Evolutionary conservation across 176 grass and related monocot genomes (phyloP).

Genomic region (Eragrostis curvula): DNA sequence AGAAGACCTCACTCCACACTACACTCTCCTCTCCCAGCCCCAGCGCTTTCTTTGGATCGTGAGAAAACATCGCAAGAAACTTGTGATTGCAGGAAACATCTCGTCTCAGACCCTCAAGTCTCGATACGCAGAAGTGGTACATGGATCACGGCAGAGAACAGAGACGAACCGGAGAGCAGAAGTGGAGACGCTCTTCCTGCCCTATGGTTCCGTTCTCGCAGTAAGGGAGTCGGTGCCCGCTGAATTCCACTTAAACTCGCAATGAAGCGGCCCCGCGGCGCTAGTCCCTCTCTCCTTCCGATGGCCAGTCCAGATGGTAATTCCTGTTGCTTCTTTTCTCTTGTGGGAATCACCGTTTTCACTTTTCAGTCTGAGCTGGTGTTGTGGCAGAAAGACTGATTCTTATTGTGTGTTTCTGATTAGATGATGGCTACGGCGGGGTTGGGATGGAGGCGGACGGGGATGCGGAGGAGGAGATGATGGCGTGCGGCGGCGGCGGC

Average conservation of each 20-base stretch:
- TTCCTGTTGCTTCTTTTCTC: background rate
- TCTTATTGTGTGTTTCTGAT: background rate
- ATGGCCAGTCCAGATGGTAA: slow-evolving; percentile 39
- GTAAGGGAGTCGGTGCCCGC: background rate
- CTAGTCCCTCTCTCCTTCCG: slow-evolving; percentile 26
- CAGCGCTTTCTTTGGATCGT: slow-evolving; percentile 40
- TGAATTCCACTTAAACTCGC: slow-evolving; percentile 15
- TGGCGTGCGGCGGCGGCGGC: slow-evolving; percentile 42
- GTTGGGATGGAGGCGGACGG: slow-evolving; percentile 47
- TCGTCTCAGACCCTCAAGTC: background rate
- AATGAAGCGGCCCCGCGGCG: slow-evolving; percentile 52
- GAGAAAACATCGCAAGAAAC: slow-evolving; percentile 15
- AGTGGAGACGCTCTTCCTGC: slow-evolving; percentile 24
- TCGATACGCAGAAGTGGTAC: background rate
- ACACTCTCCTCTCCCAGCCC: background rate
- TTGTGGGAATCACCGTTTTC: background rate
- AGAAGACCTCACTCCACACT: slow-evolving; percentile 39
- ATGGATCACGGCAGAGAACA: slow-evolving; percentile 38
- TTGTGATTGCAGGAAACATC: slow-evolving; percentile 17
- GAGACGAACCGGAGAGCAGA: slow-evolving; percentile 8
- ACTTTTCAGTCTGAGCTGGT: background rate
- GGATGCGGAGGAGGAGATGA: slow-evolving; percentile 50
- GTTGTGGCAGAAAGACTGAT: background rate
- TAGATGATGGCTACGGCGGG: slow-evolving; percentile 47
- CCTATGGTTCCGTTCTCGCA: background rate